Percentiles rank a stretch among this genome's conserved stretches.
phyloP scores from a whole-genome alignment of 768 basidiomycete species.

The Hypsizygus marmoreus region DNA sequence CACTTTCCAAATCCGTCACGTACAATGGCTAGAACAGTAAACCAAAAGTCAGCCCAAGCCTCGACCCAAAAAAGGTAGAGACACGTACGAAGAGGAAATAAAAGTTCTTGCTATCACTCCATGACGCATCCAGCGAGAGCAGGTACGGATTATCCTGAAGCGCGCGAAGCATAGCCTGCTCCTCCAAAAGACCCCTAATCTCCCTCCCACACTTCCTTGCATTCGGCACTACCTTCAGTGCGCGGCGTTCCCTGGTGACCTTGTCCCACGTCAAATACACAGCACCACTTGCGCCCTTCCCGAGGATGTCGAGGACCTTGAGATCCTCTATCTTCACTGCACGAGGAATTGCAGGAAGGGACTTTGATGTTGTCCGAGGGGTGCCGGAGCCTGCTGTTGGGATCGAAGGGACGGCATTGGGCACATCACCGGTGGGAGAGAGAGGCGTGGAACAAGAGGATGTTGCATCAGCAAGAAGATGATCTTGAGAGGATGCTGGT shows the following conservation, averaged over 20 bases:
- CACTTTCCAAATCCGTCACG: slow-evolving; percentile 32
- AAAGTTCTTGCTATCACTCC: slow-evolving; percentile 16
- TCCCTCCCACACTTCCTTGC: not conserved
- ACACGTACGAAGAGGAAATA: slow-evolving; percentile 13
- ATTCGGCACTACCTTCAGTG: slow-evolving; percentile 16
- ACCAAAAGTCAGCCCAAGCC: not conserved
- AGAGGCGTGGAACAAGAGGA: too few species aligned
- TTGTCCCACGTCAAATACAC: slow-evolving; percentile 14
- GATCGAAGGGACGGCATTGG: not conserved
- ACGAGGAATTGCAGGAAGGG: not conserved
- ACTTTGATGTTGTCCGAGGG: not conserved
- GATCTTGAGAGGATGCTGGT: too few species aligned
- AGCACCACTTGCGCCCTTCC: slow-evolving; percentile 12
- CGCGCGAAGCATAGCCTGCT: slow-evolving; percentile 10
- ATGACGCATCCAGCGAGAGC: slow-evolving; percentile 13
- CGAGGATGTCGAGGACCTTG: slow-evolving; percentile 9
- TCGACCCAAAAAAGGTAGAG: not conserved
- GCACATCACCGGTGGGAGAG: not conserved
- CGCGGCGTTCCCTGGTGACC: slow-evolving; percentile 5
- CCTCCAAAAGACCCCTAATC: slow-evolving; percentile 3
- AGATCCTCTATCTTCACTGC: slow-evolving; percentile 9
- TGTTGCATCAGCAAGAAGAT: too few species aligned
- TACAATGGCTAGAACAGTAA: slow-evolving; percentile 22
- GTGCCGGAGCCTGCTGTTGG: not conserved
- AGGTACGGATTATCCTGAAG: slow-evolving; percentile 3